Base-by-base conservation (phyloP, 1,284 basidiomycete genomes). In the Leccinum subrobustum region DNA sequence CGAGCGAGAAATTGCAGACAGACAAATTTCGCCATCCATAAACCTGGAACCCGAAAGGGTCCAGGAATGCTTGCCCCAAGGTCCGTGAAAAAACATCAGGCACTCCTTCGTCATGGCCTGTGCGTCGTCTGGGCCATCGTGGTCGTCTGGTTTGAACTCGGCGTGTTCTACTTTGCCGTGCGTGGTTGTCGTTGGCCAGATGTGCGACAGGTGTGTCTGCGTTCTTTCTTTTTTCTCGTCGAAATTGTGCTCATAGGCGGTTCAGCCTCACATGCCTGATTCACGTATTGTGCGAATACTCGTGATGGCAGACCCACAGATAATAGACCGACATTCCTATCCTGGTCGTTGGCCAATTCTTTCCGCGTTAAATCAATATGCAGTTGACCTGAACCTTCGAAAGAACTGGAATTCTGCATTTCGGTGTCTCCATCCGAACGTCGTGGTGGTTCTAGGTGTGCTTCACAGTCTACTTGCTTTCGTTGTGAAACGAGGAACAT, bases 361-460 rank as follows among this genome's bases (percentile, higher is more conserved):
- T 65, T 78, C 75, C 65, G 68, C 68, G 25, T 58, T 87, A 50
- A 78, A 80, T 39, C 83, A 84, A 63, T 76, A 81, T 61, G 72
- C 88, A 56, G 83, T 86, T 64, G 86, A 93, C 68, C 74, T 88
- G 54, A 89, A 89, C 66, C 77, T 94, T 69, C 83, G 84, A 59
- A 91, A 91, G 74, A 87, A 81, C 66, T 95, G 93, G 93, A 81
- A 80, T 62, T 81, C 84, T 20, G 83, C 87, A 0, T 80, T 74
- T 44, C 56, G 78, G 12, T 73, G 79, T 25, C 77, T 91, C 29
- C 81, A 77, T 23, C 91, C 93, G 1, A 81, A 95, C 69, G 81
- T 79, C 12, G 84, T 95, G 7, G 79, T 96, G 8, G 91, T 96
- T 63, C 78, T 95, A 20, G 94, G 94, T 25, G 88, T 92, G 74